Base-by-base conservation (phyloP, 768 basidiomycete species). In the Mycena galopus region DNA sequence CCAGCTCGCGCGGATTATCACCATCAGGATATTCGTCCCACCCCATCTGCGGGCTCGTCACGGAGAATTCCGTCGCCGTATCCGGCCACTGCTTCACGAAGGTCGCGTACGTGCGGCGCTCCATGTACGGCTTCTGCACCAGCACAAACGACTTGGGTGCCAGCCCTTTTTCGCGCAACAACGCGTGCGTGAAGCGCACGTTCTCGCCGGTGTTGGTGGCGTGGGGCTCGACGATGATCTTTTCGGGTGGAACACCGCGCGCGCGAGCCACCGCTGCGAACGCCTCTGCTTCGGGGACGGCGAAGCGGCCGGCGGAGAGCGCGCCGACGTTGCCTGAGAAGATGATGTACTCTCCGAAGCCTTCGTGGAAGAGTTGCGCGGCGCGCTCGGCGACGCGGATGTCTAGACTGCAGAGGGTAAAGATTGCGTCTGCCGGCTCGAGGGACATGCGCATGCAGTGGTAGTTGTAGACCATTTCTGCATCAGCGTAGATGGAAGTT, bases 111-210 rank as follows among this genome's bases (percentile, higher is more conserved):
- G 75, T 75, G 35, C 75, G 37, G 37, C 75, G 68, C 69, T 75
- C 75, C 75, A 75, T 75, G 44, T 75, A 75, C 53, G 75, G 75
- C 65, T 75, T 75, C 61, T 75, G 75, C 21, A 75, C 75, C 17
- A 75, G 72, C 33, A 75, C 23, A 55, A 75, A 75, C 16, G 57
- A 53, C 19, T 23, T 23, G 4, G 60, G 42, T 4, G 57, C 35
- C 16, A 29, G 21, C 29, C 61, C 47, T 27, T 19, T 21, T 30
- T 67, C 72, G 32, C 51, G 19, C 33, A 73, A 59, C 33, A 70
- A 29, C n/a, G 47, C 44, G 19, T 44, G 29, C 25, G 72, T 75
- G 65, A 73, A 73, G 19, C 71, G 71, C 6, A 75, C 75, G 47
- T 75, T 75, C 56, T 75, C 75, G 44, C 75, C 75, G 10, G 75